These are phyloP conservation scores for Dictyostelium capitatum DNA, from an alignment of 78 protist species.

Conservation along the genomic window DNA sequence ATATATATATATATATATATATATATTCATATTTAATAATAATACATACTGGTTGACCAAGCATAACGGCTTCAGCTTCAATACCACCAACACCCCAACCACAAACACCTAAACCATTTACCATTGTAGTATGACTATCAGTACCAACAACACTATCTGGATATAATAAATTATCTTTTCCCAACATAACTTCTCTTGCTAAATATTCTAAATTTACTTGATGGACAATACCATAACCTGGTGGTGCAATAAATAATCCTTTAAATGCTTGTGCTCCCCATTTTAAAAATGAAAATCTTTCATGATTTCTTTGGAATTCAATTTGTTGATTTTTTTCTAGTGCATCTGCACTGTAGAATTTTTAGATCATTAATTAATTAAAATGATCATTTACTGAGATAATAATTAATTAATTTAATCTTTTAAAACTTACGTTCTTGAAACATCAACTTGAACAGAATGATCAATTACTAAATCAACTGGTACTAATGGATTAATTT, in stretches of 20 bases:
- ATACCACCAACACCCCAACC: slow-evolving; percentile 96
- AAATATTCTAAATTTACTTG: slow-evolving; percentile 95
- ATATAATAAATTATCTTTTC: slow-evolving; percentile 80
- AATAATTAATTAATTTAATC: too few species aligned
- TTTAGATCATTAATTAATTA: background rate
- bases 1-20: too few species aligned
- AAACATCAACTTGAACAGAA: slow-evolving; percentile 88
- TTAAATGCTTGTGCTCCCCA: slow-evolving; percentile 91
- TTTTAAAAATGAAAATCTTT: slow-evolving; percentile 93
- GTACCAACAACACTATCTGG: slow-evolving; percentile 95
- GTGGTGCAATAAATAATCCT: slow-evolving; percentile 91
- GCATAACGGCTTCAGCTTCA: slow-evolving; percentile 95
- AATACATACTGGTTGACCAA: slow-evolving; percentile 87
- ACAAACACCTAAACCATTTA: slow-evolving; percentile 92
- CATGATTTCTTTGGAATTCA: slow-evolving; percentile 91
- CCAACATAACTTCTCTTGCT: slow-evolving; percentile 90
- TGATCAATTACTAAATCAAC: slow-evolving; percentile 94
- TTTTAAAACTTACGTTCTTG: slow-evolving; percentile 71
- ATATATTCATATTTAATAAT: background rate
- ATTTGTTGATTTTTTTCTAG: slow-evolving; percentile 80
- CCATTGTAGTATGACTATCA: slow-evolving; percentile 94
- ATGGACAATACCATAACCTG: slow-evolving; percentile 95
- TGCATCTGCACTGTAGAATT: slow-evolving; percentile 65
- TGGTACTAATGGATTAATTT: slow-evolving; percentile 93
- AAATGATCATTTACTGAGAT: background rate